Evolutionary conservation across 164 flowering plant species (phyloP), one percentile per base, ranked within the genome.

Genomic region (Malania oleifera): DNA sequence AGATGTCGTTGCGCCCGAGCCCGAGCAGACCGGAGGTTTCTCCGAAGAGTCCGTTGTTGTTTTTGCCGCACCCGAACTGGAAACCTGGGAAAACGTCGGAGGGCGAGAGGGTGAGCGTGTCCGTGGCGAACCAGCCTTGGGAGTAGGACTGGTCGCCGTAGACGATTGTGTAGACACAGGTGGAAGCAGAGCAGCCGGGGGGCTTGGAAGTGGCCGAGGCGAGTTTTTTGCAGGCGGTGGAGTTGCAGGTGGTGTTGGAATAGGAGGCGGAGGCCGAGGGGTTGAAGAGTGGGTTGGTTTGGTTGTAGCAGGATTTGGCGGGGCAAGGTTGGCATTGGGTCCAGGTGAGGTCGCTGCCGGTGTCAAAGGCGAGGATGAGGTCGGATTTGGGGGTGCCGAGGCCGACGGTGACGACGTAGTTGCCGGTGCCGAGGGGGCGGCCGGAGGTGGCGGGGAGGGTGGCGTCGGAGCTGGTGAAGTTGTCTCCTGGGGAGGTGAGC

Each of bases 311-410:
- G 60, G 57, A 64, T 1, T 59, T 9, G 24, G 24, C 25, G 1
- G 11, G 11, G 28, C 82, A 82, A 5, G 87, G 84, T 24, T 72
- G 52, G 67, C 87, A 82, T 60, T 82, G 84, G 20, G 77, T 58
- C 87, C 87, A 82, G 2, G 71, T 62, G 47, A 80, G 40, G 13
- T 75, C 59, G 61, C 87, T 82, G 7, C 84, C 87, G 1, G 87
- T 82, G 67, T 82, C 86, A 0, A 77, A 14, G 3, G 77, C 17
- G 75, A 82, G 54, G 47, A 67, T 3, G 34, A 48, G 65, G 52
- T 41, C 48, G 37, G 62, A 65, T 8, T 60, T 18, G 1, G 83
- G 86, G 9, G 72, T 75, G 53, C 86, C 86, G 0, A 82, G 49
- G 3, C 82, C 82, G 2, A 82, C 15, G 19, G 53, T 70, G 19